Conservation (phyloP, 176 grass and related monocot species). For the Olyra latifolia region DNA sequence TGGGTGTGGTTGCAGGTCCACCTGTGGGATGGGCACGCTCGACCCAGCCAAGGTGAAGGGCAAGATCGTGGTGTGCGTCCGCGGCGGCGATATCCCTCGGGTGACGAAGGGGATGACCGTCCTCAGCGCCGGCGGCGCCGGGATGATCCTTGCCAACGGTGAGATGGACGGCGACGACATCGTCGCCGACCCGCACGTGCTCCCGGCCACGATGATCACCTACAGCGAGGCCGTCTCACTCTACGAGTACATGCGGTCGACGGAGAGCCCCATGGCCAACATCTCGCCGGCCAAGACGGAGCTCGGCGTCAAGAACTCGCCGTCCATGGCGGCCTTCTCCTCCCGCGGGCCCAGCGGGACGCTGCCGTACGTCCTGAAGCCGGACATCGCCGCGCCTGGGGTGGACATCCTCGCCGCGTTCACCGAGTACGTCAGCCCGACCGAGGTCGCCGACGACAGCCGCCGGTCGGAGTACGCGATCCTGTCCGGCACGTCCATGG, state of each 20-base stretch:
- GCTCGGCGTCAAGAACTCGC: slow-evolving; percentile 61
- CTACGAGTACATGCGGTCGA: slow-evolving; percentile 44
- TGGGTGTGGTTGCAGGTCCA: slow-evolving; percentile 6
- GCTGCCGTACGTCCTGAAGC: slow-evolving; percentile 60
- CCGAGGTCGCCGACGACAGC: slow-evolving; percentile 19
- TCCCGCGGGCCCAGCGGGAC: slow-evolving; percentile 60
- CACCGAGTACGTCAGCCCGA: slow-evolving; percentile 45
- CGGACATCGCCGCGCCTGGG: slow-evolving; percentile 67
- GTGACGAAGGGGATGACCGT: slow-evolving; percentile 45
- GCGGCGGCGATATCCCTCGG: neutral
- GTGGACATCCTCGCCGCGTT: slow-evolving; percentile 70
- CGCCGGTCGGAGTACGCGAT: slow-evolving; percentile 56
- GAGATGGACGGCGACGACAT: slow-evolving; percentile 22
- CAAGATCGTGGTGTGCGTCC: slow-evolving; percentile 67
- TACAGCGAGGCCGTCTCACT: slow-evolving; percentile 43
- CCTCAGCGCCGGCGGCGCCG: slow-evolving; percentile 45
- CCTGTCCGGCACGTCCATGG: slow-evolving; percentile 76
- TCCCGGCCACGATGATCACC: slow-evolving; percentile 71
- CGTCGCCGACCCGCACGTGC: slow-evolving; percentile 56
- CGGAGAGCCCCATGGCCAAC: slow-evolving; percentile 41
- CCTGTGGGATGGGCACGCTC: slow-evolving; percentile 39
- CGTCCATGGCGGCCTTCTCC: slow-evolving; percentile 53
- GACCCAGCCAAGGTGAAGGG: slow-evolving; percentile 51
- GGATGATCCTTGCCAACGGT: slow-evolving; percentile 62
- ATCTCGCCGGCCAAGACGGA: slow-evolving; percentile 58